Percentiles rank a stretch among this genome's conserved stretches.
Conservation (phyloP, 495 filamentous ascomycete species). For the Penicillium bovifimosum region DNA sequence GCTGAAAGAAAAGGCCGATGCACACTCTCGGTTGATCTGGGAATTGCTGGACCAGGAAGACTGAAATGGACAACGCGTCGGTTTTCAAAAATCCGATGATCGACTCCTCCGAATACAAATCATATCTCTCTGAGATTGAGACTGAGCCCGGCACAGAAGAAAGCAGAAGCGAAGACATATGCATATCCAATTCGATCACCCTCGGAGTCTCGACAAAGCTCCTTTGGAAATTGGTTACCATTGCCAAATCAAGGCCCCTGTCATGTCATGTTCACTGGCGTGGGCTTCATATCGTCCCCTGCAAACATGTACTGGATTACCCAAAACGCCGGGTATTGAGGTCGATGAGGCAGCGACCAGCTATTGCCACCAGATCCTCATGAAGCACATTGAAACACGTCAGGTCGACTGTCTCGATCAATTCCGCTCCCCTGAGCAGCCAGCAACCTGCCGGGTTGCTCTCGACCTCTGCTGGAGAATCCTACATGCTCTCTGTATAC, state of each 20-base stretch:
- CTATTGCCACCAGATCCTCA: background rate
- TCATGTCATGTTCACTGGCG: too few relatives aligned
- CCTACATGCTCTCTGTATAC: too few relatives aligned
- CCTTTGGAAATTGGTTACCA: background rate
- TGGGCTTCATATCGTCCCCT: too few relatives aligned
- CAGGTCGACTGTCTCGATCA: background rate
- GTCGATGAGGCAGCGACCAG: background rate
- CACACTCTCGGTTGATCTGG: constrained; percentile 35
- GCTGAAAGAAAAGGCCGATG: constrained; percentile 10
- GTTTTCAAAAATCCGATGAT: background rate
- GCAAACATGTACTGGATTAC: background rate
- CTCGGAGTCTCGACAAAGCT: background rate
- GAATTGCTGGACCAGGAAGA: constrained; percentile 31
- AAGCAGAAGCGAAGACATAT: too few relatives aligned
- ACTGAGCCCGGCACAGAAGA: background rate
- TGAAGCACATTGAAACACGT: background rate
- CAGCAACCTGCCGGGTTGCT: background rate
- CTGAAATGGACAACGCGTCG: background rate
- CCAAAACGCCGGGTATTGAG: background rate
- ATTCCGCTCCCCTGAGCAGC: background rate
- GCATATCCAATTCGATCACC: too few relatives aligned
- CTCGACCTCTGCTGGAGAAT: too few relatives aligned
- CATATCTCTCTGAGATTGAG: background rate
- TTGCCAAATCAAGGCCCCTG: background rate
- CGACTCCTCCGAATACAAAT: background rate